Evolutionary conservation across 768 basidiomycete species (phyloP).

Genomic region (Mycena vitilis): DNA sequence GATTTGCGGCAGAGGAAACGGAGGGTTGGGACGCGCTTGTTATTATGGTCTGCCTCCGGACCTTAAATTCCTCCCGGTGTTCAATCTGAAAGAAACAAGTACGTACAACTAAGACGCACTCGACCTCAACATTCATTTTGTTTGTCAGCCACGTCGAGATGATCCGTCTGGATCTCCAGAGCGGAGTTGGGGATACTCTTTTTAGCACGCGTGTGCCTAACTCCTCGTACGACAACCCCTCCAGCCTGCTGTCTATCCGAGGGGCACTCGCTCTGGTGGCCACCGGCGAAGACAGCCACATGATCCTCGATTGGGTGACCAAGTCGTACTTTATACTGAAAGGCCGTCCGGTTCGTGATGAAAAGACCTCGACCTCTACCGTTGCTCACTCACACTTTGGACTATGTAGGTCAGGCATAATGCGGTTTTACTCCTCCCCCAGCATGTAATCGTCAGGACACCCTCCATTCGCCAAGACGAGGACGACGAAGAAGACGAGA

Average conservation of each 20-base stretch:
- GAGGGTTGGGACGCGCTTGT: neutral
- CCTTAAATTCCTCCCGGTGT: neutral
- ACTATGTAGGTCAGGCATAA: no score
- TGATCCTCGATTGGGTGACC: constrained; percentile 10
- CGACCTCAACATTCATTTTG: neutral
- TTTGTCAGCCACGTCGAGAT: constrained; percentile 19
- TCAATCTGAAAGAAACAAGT: neutral
- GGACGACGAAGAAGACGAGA: neutral
- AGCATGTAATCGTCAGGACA: neutral
- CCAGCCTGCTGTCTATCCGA: neutral
- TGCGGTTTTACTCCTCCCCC: neutral
- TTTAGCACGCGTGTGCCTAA: neutral
- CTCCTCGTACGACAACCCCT: neutral
- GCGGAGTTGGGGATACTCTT: neutral
- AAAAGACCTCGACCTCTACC: no score
- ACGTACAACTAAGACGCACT: neutral
- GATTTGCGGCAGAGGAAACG: constrained; percentile 11
- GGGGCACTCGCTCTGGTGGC: neutral
- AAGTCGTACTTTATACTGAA: neutral
- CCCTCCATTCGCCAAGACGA: neutral
- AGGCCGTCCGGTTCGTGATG: neutral
- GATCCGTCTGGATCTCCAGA: constrained; percentile 6
- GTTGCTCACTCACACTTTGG: no score
- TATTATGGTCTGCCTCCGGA: constrained; percentile 11
- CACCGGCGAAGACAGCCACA: neutral